Evolutionary conservation across 768 basidiomycete species (phyloP), one percentile per base, ranked within the genome.

Genomic region (Fomitopsis serialis): DNA sequence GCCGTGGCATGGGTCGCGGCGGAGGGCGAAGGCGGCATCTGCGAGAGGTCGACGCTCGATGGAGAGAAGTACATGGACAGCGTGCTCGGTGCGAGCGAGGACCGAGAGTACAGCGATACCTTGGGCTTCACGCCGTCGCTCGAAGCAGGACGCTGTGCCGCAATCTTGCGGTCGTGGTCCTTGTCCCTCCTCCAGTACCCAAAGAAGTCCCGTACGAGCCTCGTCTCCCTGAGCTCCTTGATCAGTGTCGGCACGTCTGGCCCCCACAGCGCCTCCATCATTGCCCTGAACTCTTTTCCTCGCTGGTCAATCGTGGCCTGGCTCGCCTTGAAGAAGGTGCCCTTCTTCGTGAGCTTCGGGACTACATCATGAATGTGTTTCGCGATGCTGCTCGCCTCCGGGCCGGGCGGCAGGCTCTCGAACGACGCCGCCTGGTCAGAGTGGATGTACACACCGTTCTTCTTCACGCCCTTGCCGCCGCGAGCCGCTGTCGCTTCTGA

Each of bases 361-460:
- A 92, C 63, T 60, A 81, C 68, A 5, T 77, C 59, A 61, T 90
- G 87, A 40, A 91, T 76, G 54, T 87, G 79, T 48, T 74, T 78
- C n/a, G 82, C 81, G 42, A 92, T 78, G 13, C 84, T 82, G 45
- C 78, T 79, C 5, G 88, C 87, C 60, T 89, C 78, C n/a, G 89
- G 89, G 8, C 89, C 90, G 7, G 87, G 85, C 12, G 90, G 90
- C 19, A 92, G 76, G 1, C 89, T 91, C 49, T 92, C 90, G 74
- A 86, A 92, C 13, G 90, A 92, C 1, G 90, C 84, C 1, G 90
- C 90, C 52, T 76, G 74, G 62, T 89, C 84, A 29, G 82, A 78
- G 54, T 82, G 80, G 54, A 87, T 78, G 54, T 89, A 79, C 2
- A 88, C 75, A 17, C 85, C 81, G 52, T 83, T 71, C 55, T 79